These are phyloP conservation scores for Drechslera avenae DNA, from an alignment of 2,329 filamentous ascomycete genomes.

Conservation along the genomic window DNA sequence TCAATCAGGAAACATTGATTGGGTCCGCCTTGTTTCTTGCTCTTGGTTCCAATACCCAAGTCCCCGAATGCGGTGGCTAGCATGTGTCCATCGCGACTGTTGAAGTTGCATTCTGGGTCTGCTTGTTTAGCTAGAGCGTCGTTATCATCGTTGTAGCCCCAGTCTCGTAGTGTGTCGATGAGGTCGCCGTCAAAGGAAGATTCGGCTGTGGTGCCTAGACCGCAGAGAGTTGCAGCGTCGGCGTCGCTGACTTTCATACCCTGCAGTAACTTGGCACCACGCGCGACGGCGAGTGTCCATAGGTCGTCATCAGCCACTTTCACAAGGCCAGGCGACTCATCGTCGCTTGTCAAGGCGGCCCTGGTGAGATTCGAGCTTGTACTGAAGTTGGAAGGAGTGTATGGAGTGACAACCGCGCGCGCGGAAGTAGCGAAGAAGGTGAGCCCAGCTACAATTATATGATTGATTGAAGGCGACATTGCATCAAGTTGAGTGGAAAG, in stretches of 20 bases:
- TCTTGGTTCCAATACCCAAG: slow-evolving; percentile 11
- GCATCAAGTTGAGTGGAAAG: not conserved
- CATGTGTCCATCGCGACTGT: slow-evolving; percentile 7
- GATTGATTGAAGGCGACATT: not conserved
- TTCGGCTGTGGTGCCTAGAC: slow-evolving; percentile 7
- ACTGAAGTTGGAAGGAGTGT: not conserved
- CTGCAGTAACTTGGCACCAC: slow-evolving; percentile 15
- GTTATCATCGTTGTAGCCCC: slow-evolving; percentile 19
- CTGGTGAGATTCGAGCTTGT: not conserved
- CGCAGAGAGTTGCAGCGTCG: slow-evolving; percentile 14
- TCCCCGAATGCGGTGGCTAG: slow-evolving; percentile 9
- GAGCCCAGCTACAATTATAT: not conserved
- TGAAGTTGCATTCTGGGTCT: slow-evolving; percentile 15
- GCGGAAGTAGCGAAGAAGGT: not conserved
- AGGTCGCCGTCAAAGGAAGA: slow-evolving; percentile 14
- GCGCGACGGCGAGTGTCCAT: slow-evolving; percentile 11
- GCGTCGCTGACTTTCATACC: slow-evolving; percentile 18
- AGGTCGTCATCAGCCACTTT: not conserved
- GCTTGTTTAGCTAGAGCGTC: slow-evolving; percentile 3
- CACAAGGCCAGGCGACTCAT: not conserved
- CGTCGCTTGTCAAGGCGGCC: not conserved
- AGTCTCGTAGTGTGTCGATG: slow-evolving; percentile 7
- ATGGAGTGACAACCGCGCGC: not conserved
- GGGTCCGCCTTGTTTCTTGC: slow-evolving; percentile 13
- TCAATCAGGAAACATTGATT: slow-evolving; percentile 23